Evolutionary conservation across 179 eudicot genomes (phyloP).

Genomic region (Spergularia azorica): DNA sequence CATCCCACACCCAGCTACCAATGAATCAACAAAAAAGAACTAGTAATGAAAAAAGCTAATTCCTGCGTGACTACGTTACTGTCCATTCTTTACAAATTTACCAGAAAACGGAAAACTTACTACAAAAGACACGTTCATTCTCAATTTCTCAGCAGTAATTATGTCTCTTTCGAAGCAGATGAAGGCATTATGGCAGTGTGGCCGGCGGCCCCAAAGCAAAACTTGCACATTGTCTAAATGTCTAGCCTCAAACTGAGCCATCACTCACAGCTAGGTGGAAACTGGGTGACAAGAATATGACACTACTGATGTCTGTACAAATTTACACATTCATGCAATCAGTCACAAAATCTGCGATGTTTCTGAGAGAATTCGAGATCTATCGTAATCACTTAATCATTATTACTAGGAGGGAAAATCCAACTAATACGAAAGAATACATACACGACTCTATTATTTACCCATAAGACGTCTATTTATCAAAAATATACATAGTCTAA

Average conservation of each 20-base stretch:
- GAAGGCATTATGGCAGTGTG: background rate
- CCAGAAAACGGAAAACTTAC: too few species aligned
- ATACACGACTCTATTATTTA: background rate
- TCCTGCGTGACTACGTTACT: too few species aligned
- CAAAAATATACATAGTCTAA: conserved; percentile 2
- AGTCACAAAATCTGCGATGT: background rate
- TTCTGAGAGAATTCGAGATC: background rate
- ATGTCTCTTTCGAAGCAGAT: too few species aligned
- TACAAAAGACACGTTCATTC: too few species aligned
- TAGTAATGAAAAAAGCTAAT: too few species aligned
- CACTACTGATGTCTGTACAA: conserved; percentile 3
- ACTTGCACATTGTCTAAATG: background rate
- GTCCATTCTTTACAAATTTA: too few species aligned
- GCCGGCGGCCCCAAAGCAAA: conserved; percentile 8
- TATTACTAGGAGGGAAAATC: background rate
- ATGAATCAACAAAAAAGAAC: too few species aligned
- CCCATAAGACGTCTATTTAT: background rate
- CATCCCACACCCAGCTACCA: too few species aligned
- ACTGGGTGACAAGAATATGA: conserved; percentile 5
- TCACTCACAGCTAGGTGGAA: conserved; percentile 22
- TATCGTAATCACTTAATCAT: conserved; percentile 18
- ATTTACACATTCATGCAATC: background rate
- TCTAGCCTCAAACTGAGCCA: conserved; percentile 26
- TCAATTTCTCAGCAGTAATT: too few species aligned
- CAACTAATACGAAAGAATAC: conserved; percentile 3